These are phyloP conservation scores for Phytophthora pini DNA, from an alignment of 352 stramenopile genomes.

Conservation along the genomic window DNA sequence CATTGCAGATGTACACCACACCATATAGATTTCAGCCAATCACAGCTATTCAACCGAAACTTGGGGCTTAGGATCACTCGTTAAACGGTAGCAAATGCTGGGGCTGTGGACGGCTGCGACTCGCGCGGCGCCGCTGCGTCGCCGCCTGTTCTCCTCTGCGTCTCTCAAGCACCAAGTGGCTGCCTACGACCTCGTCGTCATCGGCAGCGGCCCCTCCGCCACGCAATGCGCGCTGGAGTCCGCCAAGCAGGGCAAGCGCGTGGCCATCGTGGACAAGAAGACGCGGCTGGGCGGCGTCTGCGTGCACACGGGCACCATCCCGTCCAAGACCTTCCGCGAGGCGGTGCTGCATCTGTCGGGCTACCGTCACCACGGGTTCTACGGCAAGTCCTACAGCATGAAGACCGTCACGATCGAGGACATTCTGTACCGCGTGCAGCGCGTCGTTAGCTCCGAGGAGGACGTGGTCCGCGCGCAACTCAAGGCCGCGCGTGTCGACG, in stretches of 20 bases:
- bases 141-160: conserved; percentile 16
- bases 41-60: conserved; percentile 2
- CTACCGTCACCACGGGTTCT: conserved; percentile 91
- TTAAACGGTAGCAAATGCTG: conserved; percentile 17
- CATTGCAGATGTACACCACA: background rate
- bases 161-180: conserved; percentile 50
- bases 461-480: conserved; percentile 87
- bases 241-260: conserved; percentile 79
- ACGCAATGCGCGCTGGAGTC: conserved; percentile 90
- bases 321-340: conserved; percentile 92
- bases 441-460: conserved; percentile 76
- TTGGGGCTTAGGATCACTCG: conserved; percentile 15
- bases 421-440: conserved; percentile 83
- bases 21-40: conserved; percentile 13
- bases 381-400: conserved; percentile 87
- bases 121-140: conserved; percentile 2
- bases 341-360: conserved; percentile 90
- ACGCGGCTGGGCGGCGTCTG: conserved; percentile 73
- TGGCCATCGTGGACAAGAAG: conserved; percentile 83
- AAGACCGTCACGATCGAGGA: conserved; percentile 87
- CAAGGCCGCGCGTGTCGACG: conserved; percentile 76
- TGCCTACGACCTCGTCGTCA: conserved; percentile 87
- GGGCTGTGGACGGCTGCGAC: conserved; percentile 23
- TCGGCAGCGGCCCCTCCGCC: conserved; percentile 85
- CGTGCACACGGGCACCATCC: conserved; percentile 88